phyloP scores from a whole-genome alignment of 2,329 filamentous ascomycete species.

The Cryphonectria parasitica region DNA sequence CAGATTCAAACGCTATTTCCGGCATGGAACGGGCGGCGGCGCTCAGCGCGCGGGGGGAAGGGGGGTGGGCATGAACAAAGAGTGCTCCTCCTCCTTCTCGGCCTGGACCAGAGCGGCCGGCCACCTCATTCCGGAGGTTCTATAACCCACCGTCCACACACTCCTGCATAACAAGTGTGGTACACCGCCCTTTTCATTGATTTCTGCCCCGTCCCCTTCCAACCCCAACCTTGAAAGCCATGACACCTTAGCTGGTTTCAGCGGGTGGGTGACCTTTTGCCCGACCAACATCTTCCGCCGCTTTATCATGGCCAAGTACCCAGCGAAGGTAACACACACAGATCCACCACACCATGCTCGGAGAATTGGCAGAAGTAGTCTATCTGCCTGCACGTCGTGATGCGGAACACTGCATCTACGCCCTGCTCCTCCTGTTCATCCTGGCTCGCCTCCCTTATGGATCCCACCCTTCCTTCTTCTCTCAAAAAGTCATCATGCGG shows the following conservation, averaged over 20 bases:
- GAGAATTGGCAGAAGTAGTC: constrained; percentile 19
- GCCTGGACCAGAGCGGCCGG: constrained; percentile 21
- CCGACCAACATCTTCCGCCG: constrained; percentile 16
- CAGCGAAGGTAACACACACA: constrained; percentile 20
- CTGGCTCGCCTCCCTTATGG: background rate
- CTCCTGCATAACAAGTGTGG: constrained; percentile 14
- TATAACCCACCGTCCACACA: constrained; percentile 21
- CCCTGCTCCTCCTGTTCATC: background rate
- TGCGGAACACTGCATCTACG: constrained; percentile 22
- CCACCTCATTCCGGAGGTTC: constrained; percentile 19
- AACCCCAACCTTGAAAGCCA: constrained; percentile 18
- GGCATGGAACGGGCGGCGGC: constrained; percentile 21
- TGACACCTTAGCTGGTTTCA: constrained; percentile 13
- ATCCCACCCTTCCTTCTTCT: background rate
- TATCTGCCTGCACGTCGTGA: constrained; percentile 20
- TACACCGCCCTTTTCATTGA: constrained; percentile 28
- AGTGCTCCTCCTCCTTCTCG: constrained; percentile 17
- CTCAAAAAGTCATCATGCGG: constrained; percentile 1
- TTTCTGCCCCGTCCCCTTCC: constrained; percentile 12
- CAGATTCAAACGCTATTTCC: constrained; percentile 26
- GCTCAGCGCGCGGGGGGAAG: constrained; percentile 12
- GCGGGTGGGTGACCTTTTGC: constrained; percentile 6
- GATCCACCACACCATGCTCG: constrained; percentile 1
- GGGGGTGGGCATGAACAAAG: constrained; percentile 11
- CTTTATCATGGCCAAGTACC: constrained; percentile 6